Evolutionary conservation across 495 filamentous ascomycete genomes (phyloP).

Genomic region (Opeltia flavorubescens): DNA sequence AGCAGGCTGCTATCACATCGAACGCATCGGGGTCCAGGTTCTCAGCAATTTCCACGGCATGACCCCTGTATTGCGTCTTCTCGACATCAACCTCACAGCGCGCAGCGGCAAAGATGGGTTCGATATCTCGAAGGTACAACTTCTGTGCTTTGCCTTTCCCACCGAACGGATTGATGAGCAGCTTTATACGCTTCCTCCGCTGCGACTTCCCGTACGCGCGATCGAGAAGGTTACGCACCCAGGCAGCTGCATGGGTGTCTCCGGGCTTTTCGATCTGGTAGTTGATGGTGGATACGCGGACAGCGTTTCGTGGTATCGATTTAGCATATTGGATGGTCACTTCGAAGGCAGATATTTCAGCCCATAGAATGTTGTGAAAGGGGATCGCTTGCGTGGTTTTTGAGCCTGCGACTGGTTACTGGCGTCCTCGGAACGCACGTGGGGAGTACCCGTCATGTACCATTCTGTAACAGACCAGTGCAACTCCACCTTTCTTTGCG

Average conservation of each 20-base stretch:
- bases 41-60: slow-evolving; percentile 67
- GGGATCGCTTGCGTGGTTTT: slow-evolving; percentile 43
- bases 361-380: slow-evolving; percentile 78
- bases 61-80: slow-evolving; percentile 54
- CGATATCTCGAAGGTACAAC: slow-evolving; percentile 60
- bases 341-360: slow-evolving; percentile 43
- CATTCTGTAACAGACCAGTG: slow-evolving; percentile 30
- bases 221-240: slow-evolving; percentile 49
- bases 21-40: slow-evolving; percentile 64
- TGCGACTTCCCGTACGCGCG: slow-evolving; percentile 60
- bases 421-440: slow-evolving; percentile 5
- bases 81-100: slow-evolving; percentile 64
- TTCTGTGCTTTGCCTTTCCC: slow-evolving; percentile 66
- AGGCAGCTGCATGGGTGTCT: slow-evolving; percentile 35
- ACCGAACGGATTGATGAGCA: slow-evolving; percentile 82
- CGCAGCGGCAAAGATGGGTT: slow-evolving; percentile 74
- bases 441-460: slow-evolving; percentile 12
- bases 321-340: slow-evolving; percentile 65
- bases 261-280: slow-evolving; percentile 45
- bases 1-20: slow-evolving; percentile 78
- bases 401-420: slow-evolving; percentile 19
- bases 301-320: slow-evolving; percentile 35
- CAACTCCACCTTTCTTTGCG: slow-evolving; percentile 25
- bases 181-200: slow-evolving; percentile 61
- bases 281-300: slow-evolving; percentile 42